These are phyloP conservation scores for Panus rudis DNA, from an alignment of 768 basidiomycete species.

Conservation along the genomic window DNA sequence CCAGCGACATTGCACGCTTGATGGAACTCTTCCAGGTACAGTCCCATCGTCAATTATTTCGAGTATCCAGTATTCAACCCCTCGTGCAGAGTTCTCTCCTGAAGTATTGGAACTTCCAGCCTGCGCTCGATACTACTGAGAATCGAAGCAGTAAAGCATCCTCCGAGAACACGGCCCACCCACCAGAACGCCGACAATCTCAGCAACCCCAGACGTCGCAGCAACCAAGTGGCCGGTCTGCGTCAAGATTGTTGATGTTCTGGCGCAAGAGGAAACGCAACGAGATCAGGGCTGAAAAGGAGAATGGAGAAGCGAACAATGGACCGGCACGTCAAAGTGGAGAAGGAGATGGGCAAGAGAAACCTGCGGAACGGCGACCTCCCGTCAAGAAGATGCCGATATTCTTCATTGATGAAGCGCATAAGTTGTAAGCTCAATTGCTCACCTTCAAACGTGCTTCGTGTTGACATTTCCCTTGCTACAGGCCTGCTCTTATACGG, in stretches of 20 bases:
- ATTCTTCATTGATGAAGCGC: conserved; percentile 82
- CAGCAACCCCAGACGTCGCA: neutral
- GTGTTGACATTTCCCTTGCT: neutral
- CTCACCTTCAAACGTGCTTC: neutral
- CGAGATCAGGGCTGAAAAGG: conserved; percentile 8
- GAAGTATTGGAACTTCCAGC: conserved; percentile 66
- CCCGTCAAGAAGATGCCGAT: conserved; percentile 66
- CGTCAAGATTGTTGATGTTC: conserved; percentile 10
- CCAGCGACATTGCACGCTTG: conserved; percentile 73
- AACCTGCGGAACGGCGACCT: conserved; percentile 26
- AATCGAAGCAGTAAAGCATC: conserved; percentile 7
- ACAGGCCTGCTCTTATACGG: conserved; percentile 66
- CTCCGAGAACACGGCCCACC: conserved; percentile 4
- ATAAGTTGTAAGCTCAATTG: conserved; percentile 52
- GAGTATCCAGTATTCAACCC: neutral
- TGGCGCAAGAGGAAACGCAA: conserved; percentile 11
- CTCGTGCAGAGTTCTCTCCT: conserved; percentile 52
- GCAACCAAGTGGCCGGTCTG: conserved; percentile 3
- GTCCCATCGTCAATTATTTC: neutral
- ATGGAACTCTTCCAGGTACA: conserved; percentile 80
- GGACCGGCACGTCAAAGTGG: conserved; percentile 21
- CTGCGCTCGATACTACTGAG: conserved; percentile 15
- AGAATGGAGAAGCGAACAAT: conserved; percentile 8
- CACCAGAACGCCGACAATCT: conserved; percentile 1
- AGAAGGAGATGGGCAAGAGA: conserved; percentile 27